Evolutionary conservation across 2,329 filamentous ascomycete species (phyloP).

Genomic region (Fusarium subtropicale): DNA sequence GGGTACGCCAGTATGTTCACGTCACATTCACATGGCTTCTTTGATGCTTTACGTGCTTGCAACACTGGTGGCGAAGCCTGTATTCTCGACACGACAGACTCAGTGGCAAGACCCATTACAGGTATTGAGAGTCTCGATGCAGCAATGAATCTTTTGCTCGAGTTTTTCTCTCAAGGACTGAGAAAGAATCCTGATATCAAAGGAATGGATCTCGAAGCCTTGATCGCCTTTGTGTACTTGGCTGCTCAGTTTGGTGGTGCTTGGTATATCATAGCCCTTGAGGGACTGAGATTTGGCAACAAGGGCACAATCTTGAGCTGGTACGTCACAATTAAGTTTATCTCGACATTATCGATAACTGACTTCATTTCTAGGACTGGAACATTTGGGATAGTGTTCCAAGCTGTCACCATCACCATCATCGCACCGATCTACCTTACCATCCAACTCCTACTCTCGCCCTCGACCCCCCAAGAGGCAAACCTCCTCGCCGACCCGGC

Average conservation of each 20-base stretch:
- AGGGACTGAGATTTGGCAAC: slow-evolving; percentile 34
- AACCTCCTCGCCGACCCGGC: slow-evolving; percentile 22
- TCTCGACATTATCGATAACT: neutral
- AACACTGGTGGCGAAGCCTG: slow-evolving; percentile 1
- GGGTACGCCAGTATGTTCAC: slow-evolving; percentile 38
- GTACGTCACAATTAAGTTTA: neutral
- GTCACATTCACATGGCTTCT: slow-evolving; percentile 31
- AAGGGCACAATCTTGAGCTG: slow-evolving; percentile 28
- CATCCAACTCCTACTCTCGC: slow-evolving; percentile 32
- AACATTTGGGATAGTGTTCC: slow-evolving; percentile 37
- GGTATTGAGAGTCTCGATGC: slow-evolving; percentile 5
- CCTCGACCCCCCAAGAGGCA: neutral
- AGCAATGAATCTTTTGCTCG: slow-evolving; percentile 25
- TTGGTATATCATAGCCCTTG: slow-evolving; percentile 37
- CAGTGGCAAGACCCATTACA: neutral
- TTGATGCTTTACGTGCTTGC: slow-evolving; percentile 30
- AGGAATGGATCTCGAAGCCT: slow-evolving; percentile 22
- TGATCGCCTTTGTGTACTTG: slow-evolving; percentile 36
- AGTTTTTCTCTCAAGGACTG: slow-evolving; percentile 39
- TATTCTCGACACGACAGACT: slow-evolving; percentile 25
- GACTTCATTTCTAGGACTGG: slow-evolving; percentile 21
- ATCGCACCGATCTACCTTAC: slow-evolving; percentile 37
- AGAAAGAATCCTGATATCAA: neutral
- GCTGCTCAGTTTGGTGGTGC: slow-evolving; percentile 40
- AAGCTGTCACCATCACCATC: slow-evolving; percentile 37